Evolutionary conservation across 331 rosid species (phyloP), one percentile per base, ranked within the genome.

Genomic region (Rosa hybrid): DNA sequence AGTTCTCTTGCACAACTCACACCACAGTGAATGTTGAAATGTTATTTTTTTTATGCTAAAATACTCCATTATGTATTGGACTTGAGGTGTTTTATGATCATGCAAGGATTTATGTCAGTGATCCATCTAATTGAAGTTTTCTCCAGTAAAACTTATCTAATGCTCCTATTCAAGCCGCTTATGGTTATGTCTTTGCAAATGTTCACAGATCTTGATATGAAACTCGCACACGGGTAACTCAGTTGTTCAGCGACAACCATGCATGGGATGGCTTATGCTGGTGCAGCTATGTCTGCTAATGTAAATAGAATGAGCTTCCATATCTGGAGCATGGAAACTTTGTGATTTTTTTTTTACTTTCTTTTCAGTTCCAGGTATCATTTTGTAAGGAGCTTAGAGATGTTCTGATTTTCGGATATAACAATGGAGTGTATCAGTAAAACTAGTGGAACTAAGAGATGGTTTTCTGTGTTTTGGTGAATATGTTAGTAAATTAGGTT

Each of bases 271-370:
- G 71, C 39, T 64, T 82, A 76, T 71, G 62, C 79, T 70, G 78
- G 82, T 74, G 83, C 83, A 45, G 77, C 78, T 62, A 65, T 63
- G 62, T 56, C 74, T 83, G 77, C 84, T 81, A 78, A 54, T 92
- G 97, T 92, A 86, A 76, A 94, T 92, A 91, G 72, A 72, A 78
- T 87, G 87, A 92, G 88, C 63, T 80, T 90, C 97, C 87, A 85
- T 79, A 89, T 89, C 83, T 64, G 85, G 81, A 77, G 72, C 68
- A 78, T 82, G 84, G 30, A 77, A 78, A 83, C 56, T 81, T 85
- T 80, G 41, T 71, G 84, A 77, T 76, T 77, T 87, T 74, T 80
- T 51, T 23, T 21, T 49, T 30, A 34, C 39, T 54, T 51, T 5
- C 51, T 39, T 64, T 34, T 12, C 4, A 18, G 68, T 77, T 49